Evolutionary conservation across 2,329 filamentous ascomycete species (phyloP), one percentile per base, ranked within the genome.

Genomic region (Domatiomyces globalis): DNA sequence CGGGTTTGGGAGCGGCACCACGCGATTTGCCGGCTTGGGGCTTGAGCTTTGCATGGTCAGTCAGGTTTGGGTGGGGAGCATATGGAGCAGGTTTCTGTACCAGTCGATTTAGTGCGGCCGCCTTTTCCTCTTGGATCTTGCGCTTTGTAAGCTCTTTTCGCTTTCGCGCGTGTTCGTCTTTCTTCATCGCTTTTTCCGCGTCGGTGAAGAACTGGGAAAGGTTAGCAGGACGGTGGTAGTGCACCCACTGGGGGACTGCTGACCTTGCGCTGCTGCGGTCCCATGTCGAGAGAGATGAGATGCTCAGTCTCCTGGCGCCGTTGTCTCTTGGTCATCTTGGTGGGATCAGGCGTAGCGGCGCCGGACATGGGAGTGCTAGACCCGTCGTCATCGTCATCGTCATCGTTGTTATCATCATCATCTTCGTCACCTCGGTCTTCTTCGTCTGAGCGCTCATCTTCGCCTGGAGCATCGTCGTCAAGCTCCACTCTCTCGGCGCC

Each of bases 121-220:
- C 79, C 74, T 86, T 87, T 65, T 86, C 83, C 68, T 87, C 83
- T 61, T 86, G 83, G 51, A 85, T 84, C n/a, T 83, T 76, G 69
- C 85, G 85, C 67, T 86, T 83, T 52, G 79, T 84, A 29, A 86
- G 71, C 57, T 86, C 85, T 69, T 86, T 86, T 54, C 83, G 72
- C 49, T 83, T 74, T 51, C 83, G 71, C 7, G 83, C 83, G 82
- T 86, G 86, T 64, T 87, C 83, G 6, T 81, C 79, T 51, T 83
- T 73, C 47, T 83, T 76, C 78, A 85, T 84, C 46, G 80, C 80
- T 62, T 84, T 80, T 62, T 87, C 83, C 63, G 85, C 83, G 0
- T 80, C 82, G 0, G 83, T 85, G 47, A 86, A 70, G 59, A 84
- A 79, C 61, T 85, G 84, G 67, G 84, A 83, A 63, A 81, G 78